Conservation (phyloP, 768 basidiomycete genomes). For the Naematelia encephala region DNA sequence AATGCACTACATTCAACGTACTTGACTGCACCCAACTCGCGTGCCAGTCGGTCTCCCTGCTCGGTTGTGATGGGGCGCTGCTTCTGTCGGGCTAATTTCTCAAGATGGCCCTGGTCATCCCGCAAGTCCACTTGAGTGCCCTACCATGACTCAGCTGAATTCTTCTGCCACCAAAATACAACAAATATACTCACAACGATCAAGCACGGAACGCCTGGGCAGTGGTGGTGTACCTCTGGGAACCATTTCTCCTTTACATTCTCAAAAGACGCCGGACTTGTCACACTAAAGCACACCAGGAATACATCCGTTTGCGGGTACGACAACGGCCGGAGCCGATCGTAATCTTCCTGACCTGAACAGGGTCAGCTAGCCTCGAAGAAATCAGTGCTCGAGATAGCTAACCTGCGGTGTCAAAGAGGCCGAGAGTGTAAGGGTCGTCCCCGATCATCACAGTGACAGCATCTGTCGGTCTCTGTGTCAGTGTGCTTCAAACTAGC, state of each 20-base stretch:
- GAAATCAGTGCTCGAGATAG: conserved; percentile 18
- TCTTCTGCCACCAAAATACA: background rate
- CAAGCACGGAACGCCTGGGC: conserved; percentile 97
- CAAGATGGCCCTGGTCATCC: conserved; percentile 86
- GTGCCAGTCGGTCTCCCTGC: conserved; percentile 88
- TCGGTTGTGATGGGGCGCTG: conserved; percentile 85
- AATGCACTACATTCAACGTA: conserved; percentile 98
- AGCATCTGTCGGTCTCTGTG: conserved; percentile 54
- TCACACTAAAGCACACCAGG: conserved; percentile 98
- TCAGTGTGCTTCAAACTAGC: too few species aligned
- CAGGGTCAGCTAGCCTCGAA: conserved; percentile 3
- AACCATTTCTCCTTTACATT: conserved; percentile 99
- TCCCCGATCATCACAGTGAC: conserved; percentile 99
- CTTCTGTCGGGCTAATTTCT: conserved; percentile 94
- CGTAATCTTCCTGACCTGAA: conserved; percentile 88
- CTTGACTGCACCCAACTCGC: conserved; percentile 96
- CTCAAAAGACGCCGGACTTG: conserved; percentile 96
- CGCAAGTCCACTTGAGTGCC: conserved; percentile 97
- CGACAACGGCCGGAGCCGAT: conserved; percentile 95
- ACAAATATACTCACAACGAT: conserved; percentile 61
- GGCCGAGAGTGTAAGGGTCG: conserved; percentile 94
- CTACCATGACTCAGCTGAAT: background rate
- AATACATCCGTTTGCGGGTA: conserved; percentile 99
- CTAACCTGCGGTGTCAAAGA: conserved; percentile 98
- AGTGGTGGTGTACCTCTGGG: conserved; percentile 99